These are phyloP conservation scores for Nematocida displodere DNA, from an alignment of 371 early-diverging fungal species.

Conservation along the genomic window DNA sequence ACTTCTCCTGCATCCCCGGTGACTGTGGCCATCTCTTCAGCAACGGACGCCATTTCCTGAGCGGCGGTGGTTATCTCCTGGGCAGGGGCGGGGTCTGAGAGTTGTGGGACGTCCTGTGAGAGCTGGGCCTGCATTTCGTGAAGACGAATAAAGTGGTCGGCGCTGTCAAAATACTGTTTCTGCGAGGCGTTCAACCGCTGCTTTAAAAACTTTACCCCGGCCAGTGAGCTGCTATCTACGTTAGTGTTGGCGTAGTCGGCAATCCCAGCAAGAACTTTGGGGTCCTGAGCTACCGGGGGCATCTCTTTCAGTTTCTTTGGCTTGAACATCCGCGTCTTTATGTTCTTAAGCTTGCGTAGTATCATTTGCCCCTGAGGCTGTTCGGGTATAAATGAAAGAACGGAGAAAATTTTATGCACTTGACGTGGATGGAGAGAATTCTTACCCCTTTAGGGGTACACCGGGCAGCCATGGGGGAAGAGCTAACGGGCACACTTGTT, in stretches of 20 bases:
- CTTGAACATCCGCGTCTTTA: background rate
- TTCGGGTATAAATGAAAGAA: conserved; percentile 1
- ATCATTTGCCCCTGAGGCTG: background rate
- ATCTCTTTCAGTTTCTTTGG: background rate
- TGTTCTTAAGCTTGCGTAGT: background rate
- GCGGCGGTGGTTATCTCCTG: background rate
- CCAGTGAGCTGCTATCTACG: background rate
- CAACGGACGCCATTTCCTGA: background rate
- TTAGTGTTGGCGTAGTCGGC: background rate
- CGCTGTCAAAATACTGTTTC: conserved; percentile 47
- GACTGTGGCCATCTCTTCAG: background rate
- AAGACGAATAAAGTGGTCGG: conserved; percentile 34
- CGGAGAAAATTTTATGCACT: conserved; percentile 18
- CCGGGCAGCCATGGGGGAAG: background rate
- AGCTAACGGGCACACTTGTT: background rate
- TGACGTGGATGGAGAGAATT: background rate
- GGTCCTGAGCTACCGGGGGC: background rate
- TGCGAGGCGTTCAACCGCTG: conserved; percentile 16
- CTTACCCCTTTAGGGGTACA: background rate
- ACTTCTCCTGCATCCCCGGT: background rate
- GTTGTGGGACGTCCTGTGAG: too few relatives aligned
- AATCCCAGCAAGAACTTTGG: background rate
- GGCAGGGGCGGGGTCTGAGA: too few relatives aligned
- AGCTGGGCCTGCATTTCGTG: too few relatives aligned
- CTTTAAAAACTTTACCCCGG: conserved; percentile 3